These are phyloP conservation scores for Penicillium riverlandense DNA, from an alignment of 495 filamentous ascomycete genomes.

Conservation along the genomic window DNA sequence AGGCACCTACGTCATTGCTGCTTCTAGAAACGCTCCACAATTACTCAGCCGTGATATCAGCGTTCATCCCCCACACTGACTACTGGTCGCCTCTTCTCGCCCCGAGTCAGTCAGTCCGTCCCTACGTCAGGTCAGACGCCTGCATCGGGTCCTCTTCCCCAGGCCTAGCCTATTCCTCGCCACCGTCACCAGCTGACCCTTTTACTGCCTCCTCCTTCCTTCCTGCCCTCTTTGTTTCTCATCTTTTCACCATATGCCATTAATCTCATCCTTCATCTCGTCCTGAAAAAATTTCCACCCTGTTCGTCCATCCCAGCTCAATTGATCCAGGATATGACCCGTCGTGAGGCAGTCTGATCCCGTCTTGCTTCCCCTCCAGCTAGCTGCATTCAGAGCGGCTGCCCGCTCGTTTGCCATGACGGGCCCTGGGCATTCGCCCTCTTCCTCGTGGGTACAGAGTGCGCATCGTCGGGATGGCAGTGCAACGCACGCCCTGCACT, in stretches of 20 bases:
- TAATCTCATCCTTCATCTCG: too few species aligned
- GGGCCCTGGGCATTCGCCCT: conserved; percentile 37
- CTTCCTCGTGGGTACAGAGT: conserved; percentile 38
- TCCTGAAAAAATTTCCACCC: too few species aligned
- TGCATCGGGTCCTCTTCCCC: too few species aligned
- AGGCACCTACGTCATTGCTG: too few species aligned
- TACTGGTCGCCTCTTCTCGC: too few species aligned
- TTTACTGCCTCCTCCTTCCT: background rate
- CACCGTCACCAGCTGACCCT: background rate
- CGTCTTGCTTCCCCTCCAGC: background rate
- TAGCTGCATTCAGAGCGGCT: conserved; percentile 1
- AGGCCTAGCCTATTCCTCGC: too few species aligned
- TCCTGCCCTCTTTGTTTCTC: background rate
- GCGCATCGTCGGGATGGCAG: conserved; percentile 18
- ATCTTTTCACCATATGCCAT: background rate
- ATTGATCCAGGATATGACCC: too few species aligned
- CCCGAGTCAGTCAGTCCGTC: too few species aligned
- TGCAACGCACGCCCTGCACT: conserved; percentile 4
- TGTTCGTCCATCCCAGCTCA: background rate
- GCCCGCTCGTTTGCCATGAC: conserved; percentile 32
- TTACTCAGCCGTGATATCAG: too few species aligned
- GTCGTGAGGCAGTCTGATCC: background rate
- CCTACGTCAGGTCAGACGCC: too few species aligned
- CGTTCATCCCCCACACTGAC: too few species aligned
- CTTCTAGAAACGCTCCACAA: too few species aligned